Conservation (phyloP, 2,329 filamentous ascomycete genomes). For the Emmonsiellopsis sp. region DNA sequence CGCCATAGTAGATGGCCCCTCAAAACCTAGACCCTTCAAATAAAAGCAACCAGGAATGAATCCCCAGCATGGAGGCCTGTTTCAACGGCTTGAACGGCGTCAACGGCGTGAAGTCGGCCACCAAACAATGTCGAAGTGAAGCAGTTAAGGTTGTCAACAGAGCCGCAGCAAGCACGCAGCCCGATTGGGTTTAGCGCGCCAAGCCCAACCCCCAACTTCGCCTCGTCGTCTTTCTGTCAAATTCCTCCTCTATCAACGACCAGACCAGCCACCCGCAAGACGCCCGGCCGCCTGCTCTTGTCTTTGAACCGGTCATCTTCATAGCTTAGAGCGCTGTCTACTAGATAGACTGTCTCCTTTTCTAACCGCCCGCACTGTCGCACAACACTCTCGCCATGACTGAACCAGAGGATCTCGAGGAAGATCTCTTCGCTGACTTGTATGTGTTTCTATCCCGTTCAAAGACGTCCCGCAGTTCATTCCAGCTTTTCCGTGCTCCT, state of each 20-base stretch:
- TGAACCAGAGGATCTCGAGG: slow-evolving; percentile 73
- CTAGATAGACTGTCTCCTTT: not conserved
- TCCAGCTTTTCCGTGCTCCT: not conserved
- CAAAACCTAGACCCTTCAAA: not conserved
- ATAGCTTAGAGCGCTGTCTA: not conserved
- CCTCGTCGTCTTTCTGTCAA: slow-evolving; percentile 9
- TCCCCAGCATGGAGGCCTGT: not conserved
- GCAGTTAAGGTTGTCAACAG: too few species aligned
- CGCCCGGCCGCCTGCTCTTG: not conserved
- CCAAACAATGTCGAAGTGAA: too few species aligned
- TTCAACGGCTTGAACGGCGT: too few species aligned
- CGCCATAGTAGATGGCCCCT: slow-evolving; percentile 19
- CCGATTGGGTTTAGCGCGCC: slow-evolving; percentile 11
- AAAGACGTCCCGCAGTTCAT: not conserved
- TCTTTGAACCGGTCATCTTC: not conserved
- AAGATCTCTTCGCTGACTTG: slow-evolving; percentile 94
- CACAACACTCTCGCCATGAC: slow-evolving; percentile 50
- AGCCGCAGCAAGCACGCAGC: too few species aligned
- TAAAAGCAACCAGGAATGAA: not conserved
- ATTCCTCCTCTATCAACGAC: not conserved
- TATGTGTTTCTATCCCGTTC: slow-evolving; percentile 42
- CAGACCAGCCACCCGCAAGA: not conserved
- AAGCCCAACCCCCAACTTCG: slow-evolving; percentile 13
- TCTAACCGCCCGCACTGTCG: not conserved
- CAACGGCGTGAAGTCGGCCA: too few species aligned